These are phyloP conservation scores for Naumovozyma castellii DNA, from an alignment of 805 yeast species.

Conservation along the genomic window DNA sequence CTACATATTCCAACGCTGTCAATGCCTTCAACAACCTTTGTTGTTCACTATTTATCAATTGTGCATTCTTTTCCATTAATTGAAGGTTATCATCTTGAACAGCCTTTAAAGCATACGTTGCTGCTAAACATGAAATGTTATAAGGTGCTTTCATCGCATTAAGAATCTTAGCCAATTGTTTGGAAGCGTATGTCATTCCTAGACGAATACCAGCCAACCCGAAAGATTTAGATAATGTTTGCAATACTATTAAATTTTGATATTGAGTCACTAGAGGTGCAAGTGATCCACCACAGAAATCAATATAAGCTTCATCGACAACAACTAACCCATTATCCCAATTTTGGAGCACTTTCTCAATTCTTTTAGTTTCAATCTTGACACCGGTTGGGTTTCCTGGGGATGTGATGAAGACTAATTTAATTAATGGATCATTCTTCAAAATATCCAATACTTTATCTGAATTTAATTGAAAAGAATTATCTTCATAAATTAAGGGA, in stretches of 20 bases:
- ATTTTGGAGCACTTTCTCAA: constrained; percentile 40
- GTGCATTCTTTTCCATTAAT: constrained; percentile 49
- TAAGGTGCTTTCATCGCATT: constrained; percentile 95
- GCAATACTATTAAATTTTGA: constrained; percentile 79
- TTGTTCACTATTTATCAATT: constrained; percentile 47
- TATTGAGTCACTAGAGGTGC: constrained; percentile 71
- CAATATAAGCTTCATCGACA: constrained; percentile 92
- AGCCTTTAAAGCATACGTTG: constrained; percentile 69
- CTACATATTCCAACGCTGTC: constrained; percentile 51
- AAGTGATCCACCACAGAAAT: constrained; percentile 69
- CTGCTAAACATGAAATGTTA: constrained; percentile 75
- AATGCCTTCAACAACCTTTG: constrained; percentile 42
- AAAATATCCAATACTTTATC: constrained; percentile 46
- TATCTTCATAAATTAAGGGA: constrained; percentile 49
- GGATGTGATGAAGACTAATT: constrained; percentile 75
- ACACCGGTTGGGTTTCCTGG: constrained; percentile 96
- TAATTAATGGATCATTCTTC: constrained; percentile 49
- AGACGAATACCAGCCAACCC: constrained; percentile 92
- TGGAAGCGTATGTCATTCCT: constrained; percentile 66
- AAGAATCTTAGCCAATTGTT: constrained; percentile 52
- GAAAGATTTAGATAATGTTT: constrained; percentile 88
- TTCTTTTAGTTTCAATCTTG: constrained; percentile 39
- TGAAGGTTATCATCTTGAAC: constrained; percentile 47
- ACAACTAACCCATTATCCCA: constrained; percentile 71
- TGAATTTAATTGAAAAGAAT: constrained; percentile 54